Evolutionary conservation across 768 basidiomycete genomes (phyloP), one percentile per base, ranked within the genome.

Genomic region (Hypholoma sublateritium): DNA sequence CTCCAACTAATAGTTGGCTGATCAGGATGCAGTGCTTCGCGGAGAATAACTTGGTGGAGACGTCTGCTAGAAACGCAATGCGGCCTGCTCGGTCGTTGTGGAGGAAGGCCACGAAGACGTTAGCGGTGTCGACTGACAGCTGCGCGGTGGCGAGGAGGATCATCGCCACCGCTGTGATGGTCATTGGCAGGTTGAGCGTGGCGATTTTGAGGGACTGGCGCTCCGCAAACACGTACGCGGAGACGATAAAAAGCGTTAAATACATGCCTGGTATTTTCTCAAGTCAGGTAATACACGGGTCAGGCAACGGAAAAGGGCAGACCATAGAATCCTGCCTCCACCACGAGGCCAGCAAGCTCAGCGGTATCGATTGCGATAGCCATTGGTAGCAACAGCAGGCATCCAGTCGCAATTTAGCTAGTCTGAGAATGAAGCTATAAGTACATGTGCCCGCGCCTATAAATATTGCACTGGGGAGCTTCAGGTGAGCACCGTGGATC

Each of bases 11-110:
- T 22, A 59, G 48, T 39, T 55, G 53, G 39, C 36, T 50, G 16
- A 59, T 55, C 11, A 55, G 41, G 32, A 59, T 55, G 8, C 53
- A 55, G 42, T 59, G 58, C 39, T 59, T 59, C 4, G 58, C 58
- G n/a, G 58, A 55, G 34, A 59, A 59, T 5, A 59, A 22, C 32
- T 55, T 55, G 4, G 53, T 55, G 2, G 53, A 43, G 12, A 46
- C 35, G n/a, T 59, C 49, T 1, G 47, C 25, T 3, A 59, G 41
- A 17, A 59, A 59, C 8, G 34, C 28, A 51, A 59, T 59, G 39
- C 58, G 47, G 9, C 19, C 46, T 16, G 41, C 47, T 46, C 58
- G 50, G 25, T 48, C 41, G 9, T 55, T 55, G 36, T 59, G 53
- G n/a, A 55, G 16, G 54, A 59, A 50, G 16, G 53, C 53, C 8